phyloP scores from a whole-genome alignment of 306 rosid species.

The Argentina anserina region DNA sequence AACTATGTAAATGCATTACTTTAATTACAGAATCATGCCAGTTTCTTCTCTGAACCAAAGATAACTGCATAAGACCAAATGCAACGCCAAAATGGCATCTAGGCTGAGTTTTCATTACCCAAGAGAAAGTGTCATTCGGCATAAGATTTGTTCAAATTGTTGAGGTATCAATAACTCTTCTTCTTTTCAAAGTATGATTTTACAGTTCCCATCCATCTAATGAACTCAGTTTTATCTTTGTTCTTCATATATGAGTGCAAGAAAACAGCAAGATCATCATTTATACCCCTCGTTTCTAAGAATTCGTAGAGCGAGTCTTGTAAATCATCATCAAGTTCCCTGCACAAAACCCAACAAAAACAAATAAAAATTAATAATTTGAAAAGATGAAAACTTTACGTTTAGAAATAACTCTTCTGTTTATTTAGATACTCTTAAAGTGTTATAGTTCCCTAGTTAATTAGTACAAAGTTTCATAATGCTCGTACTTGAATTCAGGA shows the following conservation, averaged over 20 bases:
- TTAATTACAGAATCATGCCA: not conserved
- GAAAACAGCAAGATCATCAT: constrained; percentile 62
- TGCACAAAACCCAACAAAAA: constrained; percentile 33
- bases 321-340: constrained; percentile 86
- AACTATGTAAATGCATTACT: not conserved
- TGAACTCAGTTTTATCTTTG: constrained; percentile 68
- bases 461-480: not conserved
- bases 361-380: constrained; percentile 2
- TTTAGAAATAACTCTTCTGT: not conserved
- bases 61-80: constrained; percentile 2
- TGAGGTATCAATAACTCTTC: constrained; percentile 25
- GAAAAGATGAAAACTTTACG: not conserved
- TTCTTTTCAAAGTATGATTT: constrained; percentile 67
- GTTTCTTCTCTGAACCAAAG: not conserved
- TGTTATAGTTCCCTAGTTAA: not conserved
- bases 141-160: constrained; percentile 17
- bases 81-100: not conserved
- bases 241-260: constrained; percentile 67
- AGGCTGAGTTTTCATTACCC: not conserved
- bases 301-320: constrained; percentile 68
- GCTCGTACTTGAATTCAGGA: constrained; percentile 72
- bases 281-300: constrained; percentile 74
- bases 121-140: constrained; percentile 15
- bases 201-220: constrained; percentile 73
- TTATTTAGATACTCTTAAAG: not conserved